Conservation (phyloP, 2,329 filamentous ascomycete species). For the Madurella fahalii region DNA sequence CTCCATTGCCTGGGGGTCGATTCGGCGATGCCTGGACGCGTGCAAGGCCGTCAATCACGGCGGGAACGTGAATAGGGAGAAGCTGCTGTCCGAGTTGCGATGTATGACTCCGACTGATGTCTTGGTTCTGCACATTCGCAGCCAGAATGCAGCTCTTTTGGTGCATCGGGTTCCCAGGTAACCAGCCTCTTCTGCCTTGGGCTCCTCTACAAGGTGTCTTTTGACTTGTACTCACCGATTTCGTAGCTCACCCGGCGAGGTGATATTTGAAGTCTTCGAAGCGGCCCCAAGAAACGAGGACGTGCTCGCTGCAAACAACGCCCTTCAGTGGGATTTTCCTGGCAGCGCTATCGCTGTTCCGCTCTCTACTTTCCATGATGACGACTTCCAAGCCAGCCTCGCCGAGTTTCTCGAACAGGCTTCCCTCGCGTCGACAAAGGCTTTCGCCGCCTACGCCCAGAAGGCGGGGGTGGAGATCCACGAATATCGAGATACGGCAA, state of each 20-base stretch:
- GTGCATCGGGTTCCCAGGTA: not conserved
- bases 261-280: constrained; percentile 56
- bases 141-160: not conserved
- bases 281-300: constrained; percentile 49
- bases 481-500: constrained; percentile 55
- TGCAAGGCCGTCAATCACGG: not conserved
- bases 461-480: constrained; percentile 48
- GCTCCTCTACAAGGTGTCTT: too few species aligned
- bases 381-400: constrained; percentile 45
- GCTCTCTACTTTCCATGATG: constrained; percentile 25
- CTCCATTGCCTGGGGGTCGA: not conserved
- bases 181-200: not conserved
- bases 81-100: not conserved
- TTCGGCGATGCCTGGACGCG: not conserved
- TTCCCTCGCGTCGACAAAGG: constrained; percentile 48
- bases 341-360: constrained; percentile 48
- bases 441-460: constrained; percentile 45
- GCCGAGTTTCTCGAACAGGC: constrained; percentile 53
- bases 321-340: constrained; percentile 58
- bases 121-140: not conserved
- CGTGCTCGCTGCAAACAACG: constrained; percentile 47
- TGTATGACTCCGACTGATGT: not conserved
- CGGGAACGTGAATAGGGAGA: not conserved
- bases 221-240: not conserved
- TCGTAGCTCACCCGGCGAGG: constrained; percentile 3